Evolutionary conservation across 2,329 filamentous ascomycete species (phyloP), one percentile per base, ranked within the genome.

Genomic region (Onygena corvina): DNA sequence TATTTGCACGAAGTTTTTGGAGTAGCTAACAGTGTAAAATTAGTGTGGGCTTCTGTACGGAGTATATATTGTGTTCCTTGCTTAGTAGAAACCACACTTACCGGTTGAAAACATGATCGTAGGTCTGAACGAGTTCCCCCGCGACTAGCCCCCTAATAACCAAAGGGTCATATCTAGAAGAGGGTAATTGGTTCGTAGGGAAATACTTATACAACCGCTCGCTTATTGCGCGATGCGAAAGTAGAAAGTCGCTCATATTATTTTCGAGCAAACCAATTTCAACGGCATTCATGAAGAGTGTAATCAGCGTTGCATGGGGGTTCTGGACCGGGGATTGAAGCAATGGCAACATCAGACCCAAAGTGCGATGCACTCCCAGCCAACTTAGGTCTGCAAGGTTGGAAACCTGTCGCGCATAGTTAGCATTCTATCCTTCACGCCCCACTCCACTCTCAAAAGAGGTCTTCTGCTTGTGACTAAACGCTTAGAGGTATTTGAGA

Each of bases 281-380:
- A 16, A 65, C 53, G 1, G 64, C 67, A 50, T 69, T 69, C 45
- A 68, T 54, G 59, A 70, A 72, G 0, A 70, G 60, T 7, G 64
- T 62, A n/a, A 73, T 50, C 0, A 72, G 57, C 0, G 67, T 68
- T 1, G 70, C 69, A 23, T 67, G 58, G 0, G 63, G 61, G 50
- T 71, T 72, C 4, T 61, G 36, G 1, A 2, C 1, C 5, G 52
- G 59, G 0, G 51, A 16, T 46, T 68, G 59, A 0, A 73, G 63
- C 1, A 70, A 48, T 0, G 60, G 62, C 3, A 52, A 57, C 30
- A 71, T 61, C 7, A 50, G 30, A 0, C 4, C 1, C 1, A 71
- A 49, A 0, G 57, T 61, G 0, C 11, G 25, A 1, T 47, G 4
- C 2, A 59, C 53, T 0, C 67, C 67, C 2, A 68, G 23, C 42